These are phyloP conservation scores for Tetrapisispora arboricola DNA, from an alignment of 805 yeast species.

Conservation along the genomic window DNA sequence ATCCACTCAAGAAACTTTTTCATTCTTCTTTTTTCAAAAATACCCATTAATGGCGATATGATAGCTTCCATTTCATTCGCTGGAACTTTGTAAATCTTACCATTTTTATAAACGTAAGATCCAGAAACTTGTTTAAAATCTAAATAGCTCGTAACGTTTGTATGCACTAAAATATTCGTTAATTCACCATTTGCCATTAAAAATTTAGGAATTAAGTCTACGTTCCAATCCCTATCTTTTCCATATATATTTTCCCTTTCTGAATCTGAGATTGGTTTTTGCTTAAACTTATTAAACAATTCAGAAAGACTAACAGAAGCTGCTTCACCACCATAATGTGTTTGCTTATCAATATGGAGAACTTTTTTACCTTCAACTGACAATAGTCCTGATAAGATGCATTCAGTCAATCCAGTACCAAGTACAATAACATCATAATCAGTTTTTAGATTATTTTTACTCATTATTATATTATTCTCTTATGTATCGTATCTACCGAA, in stretches of 20 bases:
- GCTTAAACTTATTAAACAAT: constrained; percentile 78
- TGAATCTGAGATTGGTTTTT: constrained; percentile 54
- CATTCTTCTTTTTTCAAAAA: constrained; percentile 93
- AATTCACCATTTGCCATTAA: constrained; percentile 96
- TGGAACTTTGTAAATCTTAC: constrained; percentile 91
- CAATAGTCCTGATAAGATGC: constrained; percentile 84
- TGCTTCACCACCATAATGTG: constrained; percentile 89
- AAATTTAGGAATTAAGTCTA: constrained; percentile 92
- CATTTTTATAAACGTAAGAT: constrained; percentile 78
- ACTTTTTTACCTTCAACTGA: constrained; percentile 97
- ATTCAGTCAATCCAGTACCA: constrained; percentile 93
- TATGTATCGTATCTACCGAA: background rate
- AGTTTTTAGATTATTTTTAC: constrained; percentile 61
- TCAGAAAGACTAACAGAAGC: constrained; percentile 70
- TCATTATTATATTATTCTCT: too few relatives aligned
- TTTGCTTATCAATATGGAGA: constrained; percentile 90
- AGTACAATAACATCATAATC: constrained; percentile 93
- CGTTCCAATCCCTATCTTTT: constrained; percentile 95
- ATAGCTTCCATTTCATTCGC: constrained; percentile 86
- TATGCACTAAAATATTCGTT: constrained; percentile 88
- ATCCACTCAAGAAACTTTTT: constrained; percentile 85
- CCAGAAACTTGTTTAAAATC: constrained; percentile 96
- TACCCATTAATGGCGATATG: constrained; percentile 85
- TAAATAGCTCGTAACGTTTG: constrained; percentile 90
- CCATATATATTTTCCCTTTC: constrained; percentile 66